Percentiles rank a stretch among this genome's conserved stretches.
Evolutionary conservation across 331 rosid species (phyloP).

Genomic region (Cydonia oblonga): DNA sequence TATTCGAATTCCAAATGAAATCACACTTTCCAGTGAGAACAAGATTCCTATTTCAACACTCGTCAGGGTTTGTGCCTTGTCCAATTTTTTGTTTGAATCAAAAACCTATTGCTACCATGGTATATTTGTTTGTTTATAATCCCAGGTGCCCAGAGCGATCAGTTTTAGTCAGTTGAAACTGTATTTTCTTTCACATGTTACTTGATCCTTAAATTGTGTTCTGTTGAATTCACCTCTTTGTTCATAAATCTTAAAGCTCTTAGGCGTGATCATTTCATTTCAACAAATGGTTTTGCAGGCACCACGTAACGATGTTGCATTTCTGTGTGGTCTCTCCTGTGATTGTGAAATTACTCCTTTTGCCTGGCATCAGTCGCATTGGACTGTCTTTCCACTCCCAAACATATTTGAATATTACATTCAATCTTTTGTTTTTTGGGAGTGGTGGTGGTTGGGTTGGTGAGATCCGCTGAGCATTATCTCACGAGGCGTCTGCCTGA

Average conservation of each 20-base stretch:
- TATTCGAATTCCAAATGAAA: too few relatives aligned
- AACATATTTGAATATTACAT: background rate
- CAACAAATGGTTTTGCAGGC: conserved; percentile 9
- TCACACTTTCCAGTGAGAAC: too few relatives aligned
- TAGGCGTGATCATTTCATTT: background rate
- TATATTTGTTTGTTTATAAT: background rate
- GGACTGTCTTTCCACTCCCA: background rate
- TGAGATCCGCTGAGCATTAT: background rate
- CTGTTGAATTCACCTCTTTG: background rate
- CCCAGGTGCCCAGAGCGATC: background rate
- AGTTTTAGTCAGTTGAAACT: background rate
- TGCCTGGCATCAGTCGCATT: background rate
- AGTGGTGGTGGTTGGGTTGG: background rate
- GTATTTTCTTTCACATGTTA: background rate
- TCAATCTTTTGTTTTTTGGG: background rate
- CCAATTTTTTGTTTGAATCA: too few relatives aligned
- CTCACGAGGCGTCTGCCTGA: conserved; percentile 1
- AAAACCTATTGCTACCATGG: too few relatives aligned
- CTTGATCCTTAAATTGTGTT: background rate
- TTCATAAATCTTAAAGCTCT: too few relatives aligned
- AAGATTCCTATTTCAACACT: too few relatives aligned
- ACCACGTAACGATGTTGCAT: background rate
- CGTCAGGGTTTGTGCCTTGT: too few relatives aligned
- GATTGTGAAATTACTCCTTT: background rate
- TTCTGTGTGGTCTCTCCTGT: background rate